Base-by-base conservation (phyloP, 1,284 basidiomycete species). In the Mrakiaceae sp. region DNA sequence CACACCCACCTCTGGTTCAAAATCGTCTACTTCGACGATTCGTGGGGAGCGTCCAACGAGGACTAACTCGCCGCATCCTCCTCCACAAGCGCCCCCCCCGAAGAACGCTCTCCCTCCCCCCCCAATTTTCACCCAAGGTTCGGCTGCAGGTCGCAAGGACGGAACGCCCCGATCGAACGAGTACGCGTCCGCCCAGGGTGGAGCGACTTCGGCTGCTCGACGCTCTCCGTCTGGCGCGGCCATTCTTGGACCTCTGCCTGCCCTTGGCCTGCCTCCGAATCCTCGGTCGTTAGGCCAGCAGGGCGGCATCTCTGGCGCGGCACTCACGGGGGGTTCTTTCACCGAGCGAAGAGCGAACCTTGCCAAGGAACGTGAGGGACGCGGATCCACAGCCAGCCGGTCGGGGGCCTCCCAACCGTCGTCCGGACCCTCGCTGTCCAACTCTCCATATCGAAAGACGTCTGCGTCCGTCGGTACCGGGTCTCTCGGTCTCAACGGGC, bases 301-400 rank as follows among this genome's bases (percentile, higher is more conserved):
- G 57, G 6, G 16, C 8, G 50, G 56, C 52, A 43, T 60, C 10
- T 54, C 27, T 27, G 27, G 27, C 27, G 27, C 27, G 27, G 27
- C 27, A 2, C 27, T 27, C 27, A 43, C 61, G 7, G 62, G 65
- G 9, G 65, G 65, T 3, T 66, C 65, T 1, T 66, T 66, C 52
- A 63, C 61, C 10, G 65, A 66, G 27, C 50, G 60, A 27, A 12
- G 65, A 12, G 62, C 65, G 4, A 43, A 16, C 6, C 65, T 58
- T 14, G 62, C 61, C 12, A 42, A 50, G 14, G 65, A 66, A 49
- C 56, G 65, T 2, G 57, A 63, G 40, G 50, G 27, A 27, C 27
- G 27, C 27, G 27, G 27, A 27, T 27, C 27, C 27, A 27, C 27
- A 27, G 27, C 27, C 27, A 27, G 55, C 7, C 52, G 59, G 0